Evolutionary conservation across 129 eudicot species (phyloP).

Genomic region (Oenanthe sinensis): DNA sequence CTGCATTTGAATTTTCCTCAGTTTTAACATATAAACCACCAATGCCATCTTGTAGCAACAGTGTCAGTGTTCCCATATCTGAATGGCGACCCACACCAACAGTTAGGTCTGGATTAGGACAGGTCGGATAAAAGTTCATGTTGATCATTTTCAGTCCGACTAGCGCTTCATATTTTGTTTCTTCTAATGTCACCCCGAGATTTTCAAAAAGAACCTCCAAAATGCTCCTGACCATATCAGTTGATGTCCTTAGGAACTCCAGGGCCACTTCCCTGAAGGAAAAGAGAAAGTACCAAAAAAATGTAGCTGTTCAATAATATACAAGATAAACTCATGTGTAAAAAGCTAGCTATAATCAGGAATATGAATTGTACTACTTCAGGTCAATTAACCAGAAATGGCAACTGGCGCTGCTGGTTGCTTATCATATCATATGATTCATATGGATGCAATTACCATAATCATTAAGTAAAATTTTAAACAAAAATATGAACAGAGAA

Average conservation of each 20-base stretch:
- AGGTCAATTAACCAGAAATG: too few relatives aligned
- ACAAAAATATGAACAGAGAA: background rate
- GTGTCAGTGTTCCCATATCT: constrained; percentile 32
- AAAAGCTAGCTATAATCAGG: background rate
- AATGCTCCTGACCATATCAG: constrained; percentile 23
- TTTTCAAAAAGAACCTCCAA: constrained; percentile 19
- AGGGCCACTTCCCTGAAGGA: constrained; percentile 28
- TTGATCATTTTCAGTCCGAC: constrained; percentile 23
- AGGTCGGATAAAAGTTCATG: constrained; percentile 38
- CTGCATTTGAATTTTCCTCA: background rate
- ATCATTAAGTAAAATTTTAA: background rate
- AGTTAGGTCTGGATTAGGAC: constrained; percentile 44
- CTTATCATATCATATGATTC: too few relatives aligned
- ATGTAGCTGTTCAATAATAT: too few relatives aligned
- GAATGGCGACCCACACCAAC: constrained; percentile 41
- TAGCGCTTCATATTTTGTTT: constrained; percentile 20
- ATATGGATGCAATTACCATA: background rate
- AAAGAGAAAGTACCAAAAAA: background rate
- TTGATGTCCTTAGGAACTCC: constrained; percentile 25
- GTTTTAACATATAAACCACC: constrained; percentile 39
- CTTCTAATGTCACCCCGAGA: constrained; percentile 25
- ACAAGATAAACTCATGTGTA: too few relatives aligned
- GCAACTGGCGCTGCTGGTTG: too few relatives aligned
- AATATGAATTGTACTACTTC: too few relatives aligned
- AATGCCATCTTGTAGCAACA: constrained; percentile 42